phyloP scores from a whole-genome alignment of 2,329 filamentous ascomycete genomes.

The Trichoderma sp. region DNA sequence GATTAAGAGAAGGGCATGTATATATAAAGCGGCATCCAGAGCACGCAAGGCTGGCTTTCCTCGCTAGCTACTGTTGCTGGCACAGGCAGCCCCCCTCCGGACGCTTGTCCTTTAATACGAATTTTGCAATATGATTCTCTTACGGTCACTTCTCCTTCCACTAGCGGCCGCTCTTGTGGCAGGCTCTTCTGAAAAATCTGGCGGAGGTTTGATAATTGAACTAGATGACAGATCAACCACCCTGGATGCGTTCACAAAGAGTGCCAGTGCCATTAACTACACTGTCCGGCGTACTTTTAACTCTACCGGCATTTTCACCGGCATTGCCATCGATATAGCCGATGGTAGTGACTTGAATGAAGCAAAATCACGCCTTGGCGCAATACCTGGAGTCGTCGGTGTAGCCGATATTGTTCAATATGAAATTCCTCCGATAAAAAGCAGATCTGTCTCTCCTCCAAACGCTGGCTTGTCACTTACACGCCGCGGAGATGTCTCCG shows the following conservation, averaged over 20 bases:
- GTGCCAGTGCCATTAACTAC: not conserved
- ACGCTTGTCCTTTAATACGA: not conserved
- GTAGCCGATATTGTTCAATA: slow-evolving; percentile 6
- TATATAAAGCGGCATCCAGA: not conserved
- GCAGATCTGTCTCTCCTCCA: not conserved
- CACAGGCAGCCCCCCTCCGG: not conserved
- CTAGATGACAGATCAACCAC: slow-evolving; percentile 2
- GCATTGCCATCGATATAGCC: not conserved
- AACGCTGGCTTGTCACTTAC: not conserved
- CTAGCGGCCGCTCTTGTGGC: not conserved
- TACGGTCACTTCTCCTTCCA: not conserved
- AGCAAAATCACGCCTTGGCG: not conserved
- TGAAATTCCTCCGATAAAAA: not conserved
- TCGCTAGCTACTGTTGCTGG: not conserved
- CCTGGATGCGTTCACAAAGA: not conserved
- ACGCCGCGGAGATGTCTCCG: not conserved
- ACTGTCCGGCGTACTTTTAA: not conserved
- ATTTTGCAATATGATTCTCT: not conserved
- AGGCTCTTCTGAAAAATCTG: not conserved
- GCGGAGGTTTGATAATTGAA: not conserved
- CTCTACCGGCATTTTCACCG: not conserved
- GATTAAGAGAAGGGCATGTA: not conserved
- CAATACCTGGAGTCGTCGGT: slow-evolving; percentile 3
- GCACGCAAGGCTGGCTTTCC: not conserved
- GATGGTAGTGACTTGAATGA: not conserved